These are phyloP conservation scores for Truncatella angustata DNA, from an alignment of 2,329 filamentous ascomycete genomes.

Conservation along the genomic window DNA sequence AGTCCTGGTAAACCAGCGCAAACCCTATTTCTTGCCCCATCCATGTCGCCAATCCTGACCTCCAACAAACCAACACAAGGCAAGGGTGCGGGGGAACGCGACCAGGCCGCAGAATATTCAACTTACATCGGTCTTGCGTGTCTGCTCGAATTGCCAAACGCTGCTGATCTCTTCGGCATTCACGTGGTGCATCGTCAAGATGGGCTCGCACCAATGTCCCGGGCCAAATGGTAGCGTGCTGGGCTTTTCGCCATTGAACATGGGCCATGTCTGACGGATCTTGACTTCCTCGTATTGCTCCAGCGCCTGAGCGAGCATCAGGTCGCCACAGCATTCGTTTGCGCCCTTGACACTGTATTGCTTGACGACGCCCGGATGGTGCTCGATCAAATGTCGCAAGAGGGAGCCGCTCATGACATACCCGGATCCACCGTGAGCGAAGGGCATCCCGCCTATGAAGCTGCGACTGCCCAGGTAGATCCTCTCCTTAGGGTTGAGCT, in stretches of 20 bases:
- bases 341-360: constrained; percentile 45
- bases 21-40: no score
- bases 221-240: constrained; percentile 46
- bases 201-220: constrained; percentile 54
- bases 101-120: no score
- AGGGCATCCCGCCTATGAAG: constrained; percentile 42
- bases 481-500: constrained; percentile 39
- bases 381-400: constrained; percentile 44
- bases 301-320: constrained; percentile 47
- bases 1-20: no score
- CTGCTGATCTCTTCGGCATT: constrained; percentile 48
- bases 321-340: constrained; percentile 50
- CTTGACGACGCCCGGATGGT: constrained; percentile 40
- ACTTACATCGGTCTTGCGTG: constrained; percentile 39
- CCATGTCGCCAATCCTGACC: no score
- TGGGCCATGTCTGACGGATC: constrained; percentile 45
- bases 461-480: constrained; percentile 52
- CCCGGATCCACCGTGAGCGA: constrained; percentile 59
- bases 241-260: constrained; percentile 57
- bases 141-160: constrained; percentile 54
- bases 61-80: no score
- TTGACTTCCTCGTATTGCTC: constrained; percentile 41
- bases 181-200: constrained; percentile 58
- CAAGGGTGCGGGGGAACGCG: no score
- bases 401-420: constrained; percentile 53